These are phyloP conservation scores for Trametes gibbosa DNA, from an alignment of 768 basidiomycete genomes.

Conservation along the genomic window DNA sequence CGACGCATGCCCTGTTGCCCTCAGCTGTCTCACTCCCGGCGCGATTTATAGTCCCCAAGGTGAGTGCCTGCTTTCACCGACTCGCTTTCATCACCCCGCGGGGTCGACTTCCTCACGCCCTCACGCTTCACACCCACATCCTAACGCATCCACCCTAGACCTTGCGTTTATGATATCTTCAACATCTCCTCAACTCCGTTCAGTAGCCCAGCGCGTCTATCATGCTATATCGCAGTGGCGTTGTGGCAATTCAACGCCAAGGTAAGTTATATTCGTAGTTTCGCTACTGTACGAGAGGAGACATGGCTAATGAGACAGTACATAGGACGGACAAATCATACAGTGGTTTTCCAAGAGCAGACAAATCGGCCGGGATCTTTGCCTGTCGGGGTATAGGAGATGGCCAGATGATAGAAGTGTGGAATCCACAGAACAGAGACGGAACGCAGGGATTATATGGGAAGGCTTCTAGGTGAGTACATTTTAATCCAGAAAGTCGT, in stretches of 20 bases:
- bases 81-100: background rate
- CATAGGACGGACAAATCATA: background rate
- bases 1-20: background rate
- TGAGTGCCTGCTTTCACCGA: background rate
- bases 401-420: background rate
- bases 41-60: background rate
- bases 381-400: conserved; percentile 9
- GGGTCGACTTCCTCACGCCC: too few relatives aligned
- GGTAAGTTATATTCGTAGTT: background rate
- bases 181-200: too few relatives aligned
- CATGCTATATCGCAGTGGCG: background rate
- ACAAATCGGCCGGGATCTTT: background rate
- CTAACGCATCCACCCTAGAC: background rate
- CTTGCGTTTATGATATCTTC: background rate
- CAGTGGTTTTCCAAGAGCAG: background rate
- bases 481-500: background rate
- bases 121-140: too few relatives aligned
- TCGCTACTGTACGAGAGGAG: background rate
- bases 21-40: background rate
- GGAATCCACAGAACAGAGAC: background rate
- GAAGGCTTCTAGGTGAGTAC: background rate
- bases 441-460: background rate
- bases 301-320: background rate
- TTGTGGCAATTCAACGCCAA: background rate
- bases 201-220: too few relatives aligned